phyloP scores from a whole-genome alignment of 2,329 filamentous ascomycete species.

The Volutella citrinella region DNA sequence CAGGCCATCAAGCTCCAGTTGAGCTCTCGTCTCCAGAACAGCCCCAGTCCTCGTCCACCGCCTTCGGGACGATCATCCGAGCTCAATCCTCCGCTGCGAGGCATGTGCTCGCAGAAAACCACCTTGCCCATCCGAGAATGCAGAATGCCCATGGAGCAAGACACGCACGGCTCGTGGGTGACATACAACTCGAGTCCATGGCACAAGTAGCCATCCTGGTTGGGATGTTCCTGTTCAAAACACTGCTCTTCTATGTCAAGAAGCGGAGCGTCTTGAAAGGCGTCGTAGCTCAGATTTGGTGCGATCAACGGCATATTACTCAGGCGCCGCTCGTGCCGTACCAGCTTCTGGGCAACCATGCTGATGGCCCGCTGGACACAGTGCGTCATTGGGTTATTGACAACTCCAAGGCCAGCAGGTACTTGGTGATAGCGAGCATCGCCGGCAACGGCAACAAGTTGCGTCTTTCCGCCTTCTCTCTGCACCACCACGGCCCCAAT shows the following conservation, averaged over 20 bases:
- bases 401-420: conserved; percentile 39
- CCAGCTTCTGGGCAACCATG: conserved; percentile 71
- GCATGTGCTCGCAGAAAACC: conserved; percentile 77
- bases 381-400: conserved; percentile 75
- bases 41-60: conserved; percentile 60
- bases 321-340: conserved; percentile 50
- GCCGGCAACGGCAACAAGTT: conserved; percentile 69
- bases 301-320: conserved; percentile 31
- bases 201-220: conserved; percentile 84
- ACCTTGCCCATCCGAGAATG: conserved; percentile 89
- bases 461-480: conserved; percentile 47
- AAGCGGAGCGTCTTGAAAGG: conserved; percentile 67
- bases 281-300: conserved; percentile 52
- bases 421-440: conserved; percentile 69
- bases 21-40: conserved; percentile 72
- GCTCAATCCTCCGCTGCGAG: conserved; percentile 75
- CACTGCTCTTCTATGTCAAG: conserved; percentile 63
- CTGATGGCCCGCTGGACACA: conserved; percentile 75
- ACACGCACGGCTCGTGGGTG: conserved; percentile 93
- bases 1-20: conserved; percentile 84
- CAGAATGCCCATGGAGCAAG: conserved; percentile 95
- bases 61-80: conserved; percentile 65
- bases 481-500: conserved; percentile 77
- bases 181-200: conserved; percentile 91
- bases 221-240: conserved; percentile 62